Evolutionary conservation across 208 protist genomes (phyloP).

Genomic region (Crithidia acanthocephali): DNA sequence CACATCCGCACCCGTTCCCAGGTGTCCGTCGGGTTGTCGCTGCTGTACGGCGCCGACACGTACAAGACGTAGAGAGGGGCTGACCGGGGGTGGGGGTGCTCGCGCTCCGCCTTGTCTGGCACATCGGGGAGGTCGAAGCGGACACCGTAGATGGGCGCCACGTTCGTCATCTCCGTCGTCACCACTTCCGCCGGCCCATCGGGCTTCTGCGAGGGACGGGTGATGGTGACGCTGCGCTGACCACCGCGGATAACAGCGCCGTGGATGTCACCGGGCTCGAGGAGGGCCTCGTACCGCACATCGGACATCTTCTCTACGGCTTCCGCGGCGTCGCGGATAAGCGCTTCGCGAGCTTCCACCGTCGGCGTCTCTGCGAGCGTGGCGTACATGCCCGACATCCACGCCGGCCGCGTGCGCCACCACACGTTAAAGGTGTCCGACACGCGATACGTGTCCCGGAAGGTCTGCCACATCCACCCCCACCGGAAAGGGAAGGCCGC

Average conservation of each 20-base stretch:
- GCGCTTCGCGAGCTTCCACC: background rate
- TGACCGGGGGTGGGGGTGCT: slow-evolving; percentile 10
- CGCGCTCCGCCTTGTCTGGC: slow-evolving; percentile 3
- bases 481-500: slow-evolving; percentile 18
- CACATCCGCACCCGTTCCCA: slow-evolving; percentile 10
- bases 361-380: background rate
- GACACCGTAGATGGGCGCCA: slow-evolving; percentile 15
- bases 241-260: slow-evolving; percentile 13
- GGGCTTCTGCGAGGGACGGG: background rate
- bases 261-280: slow-evolving; percentile 4
- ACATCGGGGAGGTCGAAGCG: slow-evolving; percentile 12
- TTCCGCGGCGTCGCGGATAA: slow-evolving; percentile 9
- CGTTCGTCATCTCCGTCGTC: slow-evolving; percentile 19
- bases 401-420: slow-evolving; percentile 21
- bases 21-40: slow-evolving; percentile 6
- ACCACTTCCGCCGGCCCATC: background rate
- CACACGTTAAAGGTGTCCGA: slow-evolving; percentile 36
- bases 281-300: slow-evolving; percentile 14
- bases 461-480: slow-evolving; percentile 18
- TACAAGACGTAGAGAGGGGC: slow-evolving; percentile 22
- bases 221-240: background rate
- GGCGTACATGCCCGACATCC: slow-evolving; percentile 13
- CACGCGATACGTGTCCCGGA: slow-evolving; percentile 35
- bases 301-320: slow-evolving; percentile 11
- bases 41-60: slow-evolving; percentile 14